These are phyloP conservation scores for Chalciporus sphaerocephalus DNA, from an alignment of 768 basidiomycete species.

Conservation along the genomic window DNA sequence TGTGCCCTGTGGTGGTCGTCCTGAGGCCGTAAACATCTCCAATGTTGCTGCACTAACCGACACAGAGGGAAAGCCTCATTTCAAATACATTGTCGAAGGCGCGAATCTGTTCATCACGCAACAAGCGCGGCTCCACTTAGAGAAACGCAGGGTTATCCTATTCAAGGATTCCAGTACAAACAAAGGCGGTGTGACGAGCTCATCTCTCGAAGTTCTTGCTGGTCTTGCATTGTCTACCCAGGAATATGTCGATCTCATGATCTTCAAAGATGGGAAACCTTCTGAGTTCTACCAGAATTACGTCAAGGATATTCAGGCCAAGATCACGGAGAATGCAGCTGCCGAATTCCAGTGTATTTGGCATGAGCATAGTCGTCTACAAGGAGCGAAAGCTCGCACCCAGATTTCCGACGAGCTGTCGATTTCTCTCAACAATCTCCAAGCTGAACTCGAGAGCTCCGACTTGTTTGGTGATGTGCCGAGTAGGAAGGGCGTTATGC, in stretches of 20 bases:
- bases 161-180: slow-evolving; percentile 97
- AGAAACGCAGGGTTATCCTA: slow-evolving; percentile 88
- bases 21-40: slow-evolving; percentile 95
- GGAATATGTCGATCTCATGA: slow-evolving; percentile 89
- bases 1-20: slow-evolving; percentile 95
- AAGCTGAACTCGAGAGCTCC: slow-evolving; percentile 86
- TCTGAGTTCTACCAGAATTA: slow-evolving; percentile 87
- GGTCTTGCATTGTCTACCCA: slow-evolving; percentile 87
- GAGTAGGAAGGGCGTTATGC: slow-evolving; percentile 73
- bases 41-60: slow-evolving; percentile 90
- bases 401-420: slow-evolving; percentile 95
- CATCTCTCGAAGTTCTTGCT: slow-evolving; percentile 95
- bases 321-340: slow-evolving; percentile 88
- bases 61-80: slow-evolving; percentile 91
- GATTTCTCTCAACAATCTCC: slow-evolving; percentile 81
- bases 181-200: slow-evolving; percentile 98
- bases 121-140: slow-evolving; percentile 87
- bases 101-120: slow-evolving; percentile 98
- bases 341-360: slow-evolving; percentile 90
- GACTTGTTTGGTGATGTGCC: slow-evolving; percentile 82
- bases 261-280: slow-evolving; percentile 87
- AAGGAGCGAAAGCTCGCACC: slow-evolving; percentile 80
- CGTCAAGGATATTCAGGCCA: slow-evolving; percentile 87
- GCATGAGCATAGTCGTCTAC: slow-evolving; percentile 80
- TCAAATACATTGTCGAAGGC: slow-evolving; percentile 95